These are phyloP conservation scores for Delonix regia DNA, from an alignment of 306 rosid genomes.

Conservation along the genomic window DNA sequence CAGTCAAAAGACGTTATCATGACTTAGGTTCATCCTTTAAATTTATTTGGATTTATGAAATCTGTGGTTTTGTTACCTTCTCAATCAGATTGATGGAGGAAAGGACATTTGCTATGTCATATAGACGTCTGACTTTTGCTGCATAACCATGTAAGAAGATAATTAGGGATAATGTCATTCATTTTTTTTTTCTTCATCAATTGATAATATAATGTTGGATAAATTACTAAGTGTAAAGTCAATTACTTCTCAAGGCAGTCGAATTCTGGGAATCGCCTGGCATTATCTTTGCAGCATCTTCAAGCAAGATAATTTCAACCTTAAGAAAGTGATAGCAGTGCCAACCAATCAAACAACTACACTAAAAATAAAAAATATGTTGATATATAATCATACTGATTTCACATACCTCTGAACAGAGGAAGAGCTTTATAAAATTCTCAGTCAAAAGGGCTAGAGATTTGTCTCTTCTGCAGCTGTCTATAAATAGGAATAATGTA, in stretches of 20 bases:
- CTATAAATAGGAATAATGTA: conserved; percentile 36
- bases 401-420: conserved; percentile 53
- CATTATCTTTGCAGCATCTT: conserved; percentile 56
- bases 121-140: conserved; percentile 68
- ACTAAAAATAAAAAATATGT: not conserved
- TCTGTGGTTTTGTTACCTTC: conserved; percentile 46
- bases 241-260: conserved; percentile 53
- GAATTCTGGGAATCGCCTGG: conserved; percentile 52
- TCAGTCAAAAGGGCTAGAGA: conserved; percentile 58
- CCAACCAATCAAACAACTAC: not conserved
- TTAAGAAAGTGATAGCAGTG: conserved; percentile 20
- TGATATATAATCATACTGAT: not conserved
- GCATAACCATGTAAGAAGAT: conserved; percentile 15
- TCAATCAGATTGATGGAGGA: conserved; percentile 58
- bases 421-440: conserved; percentile 64
- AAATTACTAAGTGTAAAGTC: not conserved
- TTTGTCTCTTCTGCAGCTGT: conserved; percentile 53
- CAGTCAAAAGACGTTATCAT: not conserved
- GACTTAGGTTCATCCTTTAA: not conserved
- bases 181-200: not conserved
- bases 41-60: conserved; percentile 6
- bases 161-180: not conserved
- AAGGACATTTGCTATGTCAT: conserved; percentile 63
- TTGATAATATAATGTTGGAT: not conserved
- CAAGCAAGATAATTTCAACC: conserved; percentile 57